These are phyloP conservation scores for Yamadazyma sp. DNA, from an alignment of 805 yeast genomes.

Conservation along the genomic window DNA sequence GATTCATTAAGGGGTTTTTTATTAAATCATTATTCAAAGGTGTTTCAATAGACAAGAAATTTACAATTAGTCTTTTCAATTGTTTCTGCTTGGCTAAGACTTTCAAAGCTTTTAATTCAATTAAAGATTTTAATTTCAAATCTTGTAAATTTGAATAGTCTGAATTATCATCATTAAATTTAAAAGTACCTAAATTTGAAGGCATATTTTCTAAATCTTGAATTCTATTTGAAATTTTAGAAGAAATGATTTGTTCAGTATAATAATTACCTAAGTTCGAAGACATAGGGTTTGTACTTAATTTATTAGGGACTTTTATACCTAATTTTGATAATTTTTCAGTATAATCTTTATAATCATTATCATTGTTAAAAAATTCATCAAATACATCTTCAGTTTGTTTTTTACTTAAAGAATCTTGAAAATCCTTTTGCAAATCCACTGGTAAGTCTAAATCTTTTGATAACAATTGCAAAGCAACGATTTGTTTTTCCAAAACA, in stretches of 20 bases:
- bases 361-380: slow-evolving; percentile 7
- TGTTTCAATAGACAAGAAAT: slow-evolving; percentile 52
- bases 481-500: slow-evolving; percentile 54
- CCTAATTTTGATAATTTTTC: slow-evolving; percentile 42
- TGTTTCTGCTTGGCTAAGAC: slow-evolving; percentile 68
- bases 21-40: slow-evolving; percentile 49
- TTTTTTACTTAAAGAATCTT: slow-evolving; percentile 9
- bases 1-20: slow-evolving; percentile 53
- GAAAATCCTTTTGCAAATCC: slow-evolving; percentile 39
- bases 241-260: slow-evolving; percentile 51
- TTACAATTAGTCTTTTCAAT: slow-evolving; percentile 58
- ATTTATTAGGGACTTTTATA: slow-evolving; percentile 19
- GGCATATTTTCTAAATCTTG: slow-evolving; percentile 64
- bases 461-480: slow-evolving; percentile 62
- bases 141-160: slow-evolving; percentile 40
- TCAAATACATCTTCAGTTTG: slow-evolving; percentile 6
- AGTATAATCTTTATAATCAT: slow-evolving; percentile 17
- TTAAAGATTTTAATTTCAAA: slow-evolving; percentile 60
- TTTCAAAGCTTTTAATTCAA: slow-evolving; percentile 68
- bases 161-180: slow-evolving; percentile 23
- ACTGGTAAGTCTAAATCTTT: slow-evolving; percentile 65
- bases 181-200: slow-evolving; percentile 61
- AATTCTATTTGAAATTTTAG: slow-evolving; percentile 56
- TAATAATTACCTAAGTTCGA: slow-evolving; percentile 48
- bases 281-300: slow-evolving; percentile 1